Evolutionary conservation across 2,329 filamentous ascomycete species (phyloP), one percentile per base, ranked within the genome.

Genomic region (Chrysoporthe puriensis): DNA sequence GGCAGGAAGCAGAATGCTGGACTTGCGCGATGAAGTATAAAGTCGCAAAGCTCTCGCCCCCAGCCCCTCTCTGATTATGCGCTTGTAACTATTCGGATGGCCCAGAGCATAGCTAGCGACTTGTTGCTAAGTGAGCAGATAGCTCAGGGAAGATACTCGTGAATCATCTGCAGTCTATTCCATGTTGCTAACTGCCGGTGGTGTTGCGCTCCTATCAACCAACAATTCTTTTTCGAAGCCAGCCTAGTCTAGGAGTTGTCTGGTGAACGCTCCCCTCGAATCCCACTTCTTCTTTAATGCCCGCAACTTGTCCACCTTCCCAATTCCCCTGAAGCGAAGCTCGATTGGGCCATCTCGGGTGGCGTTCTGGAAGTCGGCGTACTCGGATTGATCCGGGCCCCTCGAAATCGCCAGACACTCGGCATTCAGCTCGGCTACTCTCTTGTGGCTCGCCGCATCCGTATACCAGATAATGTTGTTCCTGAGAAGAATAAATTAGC

Each of bases 391-490:
- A 13, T 70, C 57, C 7, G 62, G 63, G 18, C 64, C 70, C 34
- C 67, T 64, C 59, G 71, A 67, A 13, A 71, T 54, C 0, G 21
- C 66, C 44, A 70, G 65, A 14, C 68, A 67, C 63, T 71, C 62
- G 32, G 63, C 66, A 36, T 70, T 69, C 14, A 71, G 64, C 52
- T 67, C 64, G 21, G 69, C 71, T 5, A 73, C 71, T 16, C 57
- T 66, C 50, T 70, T 13, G 7, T 64, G 70, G 54, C 64, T 73
- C 1, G 34, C n/a, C 4, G 67, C 60, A 48, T 71, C 67, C 46
- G 71, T 73, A 48, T 73, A 66, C 70, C 71, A 72, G 16, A 69
- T 72, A 21, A 73, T 66, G 44, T 70, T 71, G 42, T 73, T 73
- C 46, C 71, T 73, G 13, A 16, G 64, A 34, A n/a, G 43, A 40